These are phyloP conservation scores for Spergularia marina DNA, from an alignment of 148 eudicot genomes.

Conservation along the genomic window DNA sequence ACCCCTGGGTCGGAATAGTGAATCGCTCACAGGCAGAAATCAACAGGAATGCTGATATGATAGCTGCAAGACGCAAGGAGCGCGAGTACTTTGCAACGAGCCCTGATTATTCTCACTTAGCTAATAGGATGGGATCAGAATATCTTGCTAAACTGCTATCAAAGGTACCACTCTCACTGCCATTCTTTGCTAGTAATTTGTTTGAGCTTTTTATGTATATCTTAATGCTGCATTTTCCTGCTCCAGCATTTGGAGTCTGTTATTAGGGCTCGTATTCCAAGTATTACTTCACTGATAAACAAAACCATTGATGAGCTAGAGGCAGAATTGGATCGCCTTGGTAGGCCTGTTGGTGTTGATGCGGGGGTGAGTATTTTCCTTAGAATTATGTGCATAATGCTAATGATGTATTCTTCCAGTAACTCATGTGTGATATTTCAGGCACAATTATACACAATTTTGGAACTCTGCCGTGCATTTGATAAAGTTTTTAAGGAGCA, in stretches of 20 bases:
- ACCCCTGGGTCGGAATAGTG: constrained; percentile 80
- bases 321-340: constrained; percentile 89
- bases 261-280: constrained; percentile 82
- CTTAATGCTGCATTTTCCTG: background rate
- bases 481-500: constrained; percentile 79
- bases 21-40: constrained; percentile 84
- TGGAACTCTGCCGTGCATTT: constrained; percentile 83
- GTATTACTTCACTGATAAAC: constrained; percentile 75
- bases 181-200: background rate
- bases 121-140: constrained; percentile 79
- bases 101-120: constrained; percentile 69
- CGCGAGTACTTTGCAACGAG: constrained; percentile 71
- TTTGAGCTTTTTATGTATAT: background rate
- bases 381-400: background rate
- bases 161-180: constrained; percentile 35
- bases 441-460: constrained; percentile 71
- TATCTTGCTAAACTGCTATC: constrained; percentile 82
- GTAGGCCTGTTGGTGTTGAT: constrained; percentile 86
- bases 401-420: constrained; percentile 15
- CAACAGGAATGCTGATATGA: constrained; percentile 69
- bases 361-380: constrained; percentile 72
- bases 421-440: constrained; percentile 27
- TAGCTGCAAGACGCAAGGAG: constrained; percentile 64
- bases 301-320: constrained; percentile 85
- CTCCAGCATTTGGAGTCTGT: constrained; percentile 78